Evolutionary conservation across 495 filamentous ascomycete genomes (phyloP).

Genomic region (Daldinia concentrica): DNA sequence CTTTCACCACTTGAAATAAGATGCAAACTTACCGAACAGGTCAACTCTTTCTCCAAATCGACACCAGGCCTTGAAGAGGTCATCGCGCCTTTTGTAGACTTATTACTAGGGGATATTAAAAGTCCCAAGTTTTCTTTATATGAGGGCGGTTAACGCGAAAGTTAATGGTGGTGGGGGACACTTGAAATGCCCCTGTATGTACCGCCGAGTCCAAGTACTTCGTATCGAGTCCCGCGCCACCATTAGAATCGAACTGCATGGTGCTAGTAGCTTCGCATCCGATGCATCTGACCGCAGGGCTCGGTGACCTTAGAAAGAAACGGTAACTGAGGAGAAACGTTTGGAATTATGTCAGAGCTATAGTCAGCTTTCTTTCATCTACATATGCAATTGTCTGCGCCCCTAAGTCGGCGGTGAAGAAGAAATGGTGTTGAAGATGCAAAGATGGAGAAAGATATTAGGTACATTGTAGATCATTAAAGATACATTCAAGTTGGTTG

Average conservation of each 20-base stretch:
- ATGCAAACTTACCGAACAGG: constrained; percentile 78
- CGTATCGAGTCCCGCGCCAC: constrained; percentile 37
- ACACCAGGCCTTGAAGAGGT: constrained; percentile 49
- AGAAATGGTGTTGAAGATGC: constrained; percentile 10
- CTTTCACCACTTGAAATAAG: background rate
- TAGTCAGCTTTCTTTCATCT: constrained; percentile 8
- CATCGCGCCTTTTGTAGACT: constrained; percentile 26
- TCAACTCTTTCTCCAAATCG: constrained; percentile 88
- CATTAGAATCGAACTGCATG: constrained; percentile 29
- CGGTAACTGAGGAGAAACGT: background rate
- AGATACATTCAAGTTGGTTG: background rate
- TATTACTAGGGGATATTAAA: constrained; percentile 2
- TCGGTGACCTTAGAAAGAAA: background rate
- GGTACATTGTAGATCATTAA: background rate
- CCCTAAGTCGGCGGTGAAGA: constrained; percentile 21
- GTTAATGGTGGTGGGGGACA: constrained; percentile 18
- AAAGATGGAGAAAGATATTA: constrained; percentile 5
- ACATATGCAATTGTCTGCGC: background rate
- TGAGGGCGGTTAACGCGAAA: constrained; percentile 12
- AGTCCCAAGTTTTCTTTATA: constrained; percentile 9
- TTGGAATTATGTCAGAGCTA: constrained; percentile 5
- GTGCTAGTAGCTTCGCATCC: constrained; percentile 27
- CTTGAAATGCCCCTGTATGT: constrained; percentile 10
- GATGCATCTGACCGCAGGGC: constrained; percentile 3
- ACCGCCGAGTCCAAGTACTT: constrained; percentile 31